These are phyloP conservation scores for Lentinula guzmanii DNA, from an alignment of 768 basidiomycete genomes.

Conservation along the genomic window DNA sequence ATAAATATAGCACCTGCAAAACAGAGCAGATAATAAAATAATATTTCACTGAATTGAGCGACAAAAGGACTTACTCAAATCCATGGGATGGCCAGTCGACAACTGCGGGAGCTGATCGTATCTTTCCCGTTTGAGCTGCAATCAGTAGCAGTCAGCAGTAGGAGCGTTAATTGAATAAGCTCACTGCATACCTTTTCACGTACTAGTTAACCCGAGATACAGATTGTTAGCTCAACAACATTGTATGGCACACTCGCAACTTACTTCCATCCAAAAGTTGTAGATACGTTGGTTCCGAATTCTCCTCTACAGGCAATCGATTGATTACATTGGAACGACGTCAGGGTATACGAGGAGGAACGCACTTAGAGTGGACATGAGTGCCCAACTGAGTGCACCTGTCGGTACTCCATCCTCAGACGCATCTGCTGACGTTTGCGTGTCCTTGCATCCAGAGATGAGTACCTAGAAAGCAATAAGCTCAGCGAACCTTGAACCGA, in stretches of 20 bases:
- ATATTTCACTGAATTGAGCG: not conserved
- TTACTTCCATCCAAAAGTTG: constrained; percentile 2
- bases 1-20: constrained; percentile 1
- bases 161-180: not conserved
- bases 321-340: not conserved
- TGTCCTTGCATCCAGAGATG: constrained; percentile 35
- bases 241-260: not conserved
- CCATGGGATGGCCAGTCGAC: not conserved
- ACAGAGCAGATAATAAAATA: not conserved
- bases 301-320: not conserved
- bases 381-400: constrained; percentile 43
- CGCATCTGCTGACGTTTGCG: constrained; percentile 46
- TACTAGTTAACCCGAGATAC: not conserved
- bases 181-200: not conserved
- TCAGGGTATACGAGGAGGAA: not conserved
- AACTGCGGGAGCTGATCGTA: constrained; percentile 2
- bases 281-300: not conserved
- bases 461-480: constrained; percentile 25
- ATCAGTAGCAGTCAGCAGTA: not conserved
- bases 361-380: constrained; percentile 16
- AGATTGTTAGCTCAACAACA: not conserved
- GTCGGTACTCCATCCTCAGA: constrained; percentile 30
- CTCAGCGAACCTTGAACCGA: not conserved
- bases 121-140: constrained; percentile 4
- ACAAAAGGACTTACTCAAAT: not conserved